These are phyloP conservation scores for Aureobasidium sp. DNA, from an alignment of 2,329 filamentous ascomycete species.

Conservation along the genomic window DNA sequence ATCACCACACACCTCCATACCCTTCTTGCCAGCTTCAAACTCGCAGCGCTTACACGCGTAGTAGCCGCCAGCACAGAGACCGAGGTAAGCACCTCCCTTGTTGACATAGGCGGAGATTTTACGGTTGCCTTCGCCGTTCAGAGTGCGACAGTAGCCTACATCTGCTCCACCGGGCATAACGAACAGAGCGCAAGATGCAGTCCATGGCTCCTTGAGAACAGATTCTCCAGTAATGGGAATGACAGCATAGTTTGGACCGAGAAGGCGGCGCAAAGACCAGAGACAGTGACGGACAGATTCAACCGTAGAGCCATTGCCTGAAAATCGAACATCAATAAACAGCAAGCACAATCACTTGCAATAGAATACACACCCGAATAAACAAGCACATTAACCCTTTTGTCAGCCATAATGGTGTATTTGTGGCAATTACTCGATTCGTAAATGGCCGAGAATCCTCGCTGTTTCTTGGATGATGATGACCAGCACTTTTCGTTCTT, in stretches of 20 bases:
- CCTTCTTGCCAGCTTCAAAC: slow-evolving; percentile 77
- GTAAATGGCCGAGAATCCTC: slow-evolving; percentile 7
- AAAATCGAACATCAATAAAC: slow-evolving; percentile 12
- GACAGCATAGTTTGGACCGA: slow-evolving; percentile 87
- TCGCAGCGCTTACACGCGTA: slow-evolving; percentile 77
- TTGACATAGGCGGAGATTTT: slow-evolving; percentile 79
- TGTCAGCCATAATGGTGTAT: slow-evolving; percentile 47
- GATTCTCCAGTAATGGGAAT: slow-evolving; percentile 71
- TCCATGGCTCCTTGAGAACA: slow-evolving; percentile 87
- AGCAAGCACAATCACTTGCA: too few relatives aligned
- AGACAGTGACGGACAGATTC: slow-evolving; percentile 87
- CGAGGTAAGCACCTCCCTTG: slow-evolving; percentile 75
- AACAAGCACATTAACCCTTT: slow-evolving; percentile 81
- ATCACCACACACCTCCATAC: slow-evolving; percentile 75
- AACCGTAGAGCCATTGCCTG: slow-evolving; percentile 74
- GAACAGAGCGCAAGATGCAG: slow-evolving; percentile 72
- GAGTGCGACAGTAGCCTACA: slow-evolving; percentile 74
- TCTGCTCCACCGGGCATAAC: slow-evolving; percentile 95
- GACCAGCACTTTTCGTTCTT: not conserved
- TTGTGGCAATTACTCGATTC: slow-evolving; percentile 6
- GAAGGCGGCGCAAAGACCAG: slow-evolving; percentile 73
- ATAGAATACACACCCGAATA: too few relatives aligned
- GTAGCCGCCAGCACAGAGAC: slow-evolving; percentile 91
- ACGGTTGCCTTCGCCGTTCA: slow-evolving; percentile 83
- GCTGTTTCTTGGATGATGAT: not conserved